Conservation (phyloP, 495 filamentous ascomycete species). For the Trichoderma gamsii region DNA sequence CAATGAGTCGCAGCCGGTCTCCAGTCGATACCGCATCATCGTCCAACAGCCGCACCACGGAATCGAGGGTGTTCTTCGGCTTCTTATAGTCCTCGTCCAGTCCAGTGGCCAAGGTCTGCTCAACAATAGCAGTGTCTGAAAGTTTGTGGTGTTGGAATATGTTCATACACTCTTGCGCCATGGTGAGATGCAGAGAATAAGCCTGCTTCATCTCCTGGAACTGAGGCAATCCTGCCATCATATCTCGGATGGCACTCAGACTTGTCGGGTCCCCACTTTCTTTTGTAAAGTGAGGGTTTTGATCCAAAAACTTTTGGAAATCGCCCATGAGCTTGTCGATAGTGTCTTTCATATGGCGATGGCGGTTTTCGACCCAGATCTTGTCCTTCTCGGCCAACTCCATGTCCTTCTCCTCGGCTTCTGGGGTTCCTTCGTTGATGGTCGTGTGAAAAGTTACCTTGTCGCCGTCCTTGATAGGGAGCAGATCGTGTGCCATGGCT, state of each 20-base stretch:
- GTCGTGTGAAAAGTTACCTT: conserved; percentile 79
- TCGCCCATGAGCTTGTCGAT: conserved; percentile 88
- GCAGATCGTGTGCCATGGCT: conserved; percentile 90
- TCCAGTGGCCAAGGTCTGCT: conserved; percentile 82
- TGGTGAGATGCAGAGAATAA: conserved; percentile 89
- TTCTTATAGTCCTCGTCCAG: conserved; percentile 88
- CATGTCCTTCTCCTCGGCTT: conserved; percentile 78
- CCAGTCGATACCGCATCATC: conserved; percentile 60
- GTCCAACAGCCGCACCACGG: conserved; percentile 80
- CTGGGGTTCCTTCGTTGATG: conserved; percentile 60
- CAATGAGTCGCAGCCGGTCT: conserved; percentile 78
- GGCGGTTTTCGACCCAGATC: conserved; percentile 89
- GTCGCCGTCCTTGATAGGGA: conserved; percentile 80
- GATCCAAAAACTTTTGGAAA: conserved; percentile 81
- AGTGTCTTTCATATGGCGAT: conserved; percentile 96
- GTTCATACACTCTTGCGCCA: conserved; percentile 98
- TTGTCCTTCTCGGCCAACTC: conserved; percentile 83
- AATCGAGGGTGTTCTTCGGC: conserved; percentile 79
- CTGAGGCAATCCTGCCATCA: conserved; percentile 90
- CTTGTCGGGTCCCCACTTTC: conserved; percentile 59
- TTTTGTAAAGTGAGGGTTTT: conserved; percentile 91
- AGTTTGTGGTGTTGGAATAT: conserved; percentile 79
- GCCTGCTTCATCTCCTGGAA: conserved; percentile 92
- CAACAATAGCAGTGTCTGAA: conserved; percentile 75
- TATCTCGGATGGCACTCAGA: conserved; percentile 90